Evolutionary conservation across 1,284 basidiomycete species (phyloP).

Genomic region (Ceratobasidium sp.): DNA sequence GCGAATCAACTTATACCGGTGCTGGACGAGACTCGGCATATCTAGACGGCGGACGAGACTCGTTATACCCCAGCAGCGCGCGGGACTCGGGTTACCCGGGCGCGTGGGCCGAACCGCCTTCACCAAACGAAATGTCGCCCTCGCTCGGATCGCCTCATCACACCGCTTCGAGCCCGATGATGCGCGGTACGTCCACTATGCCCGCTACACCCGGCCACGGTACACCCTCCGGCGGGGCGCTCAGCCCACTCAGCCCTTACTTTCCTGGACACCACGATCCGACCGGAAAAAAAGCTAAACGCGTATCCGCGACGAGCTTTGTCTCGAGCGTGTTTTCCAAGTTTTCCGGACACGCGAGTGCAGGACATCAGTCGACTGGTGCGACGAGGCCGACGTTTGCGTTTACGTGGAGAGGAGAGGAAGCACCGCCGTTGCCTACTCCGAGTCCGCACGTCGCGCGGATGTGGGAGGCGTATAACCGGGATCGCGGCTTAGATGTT

Average conservation of each 20-base stretch:
- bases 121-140: conserved; percentile 27
- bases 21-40: conserved; percentile 13
- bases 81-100: not conserved
- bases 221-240: not conserved
- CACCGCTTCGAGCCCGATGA: not conserved
- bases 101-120: conserved; percentile 26
- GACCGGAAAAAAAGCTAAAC: conserved; percentile 1
- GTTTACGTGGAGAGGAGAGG: conserved; percentile 23
- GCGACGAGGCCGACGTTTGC: not conserved
- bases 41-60: not conserved
- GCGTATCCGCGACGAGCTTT: conserved; percentile 11
- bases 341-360: conserved; percentile 33
- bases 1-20: conserved; percentile 11
- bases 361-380: conserved; percentile 11
- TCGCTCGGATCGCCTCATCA: conserved; percentile 8
- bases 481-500: no score
- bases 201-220: conserved; percentile 6
- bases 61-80: not conserved
- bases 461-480: conserved; percentile 10
- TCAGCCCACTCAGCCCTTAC: not conserved
- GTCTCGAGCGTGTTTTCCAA: conserved; percentile 38
- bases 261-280: not conserved
- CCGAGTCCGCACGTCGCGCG: conserved; percentile 18
- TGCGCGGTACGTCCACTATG: not conserved
- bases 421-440: conserved; percentile 13